phyloP scores from a whole-genome alignment of 163 green algal genomes.

The Chlamydomonas reinhardtii region DNA sequence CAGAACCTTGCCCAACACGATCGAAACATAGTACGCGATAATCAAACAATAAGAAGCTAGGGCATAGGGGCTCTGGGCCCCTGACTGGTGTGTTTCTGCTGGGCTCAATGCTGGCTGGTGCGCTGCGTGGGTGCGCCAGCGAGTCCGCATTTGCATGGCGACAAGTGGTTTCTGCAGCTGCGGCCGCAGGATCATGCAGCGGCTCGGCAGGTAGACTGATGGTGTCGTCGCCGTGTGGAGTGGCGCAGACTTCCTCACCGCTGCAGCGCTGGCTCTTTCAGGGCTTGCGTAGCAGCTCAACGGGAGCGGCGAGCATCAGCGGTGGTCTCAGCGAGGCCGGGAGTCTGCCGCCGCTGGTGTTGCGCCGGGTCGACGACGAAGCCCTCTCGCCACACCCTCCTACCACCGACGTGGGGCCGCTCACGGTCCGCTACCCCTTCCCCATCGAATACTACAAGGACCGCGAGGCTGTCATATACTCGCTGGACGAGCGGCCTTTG shows the following conservation, averaged over 20 bases:
- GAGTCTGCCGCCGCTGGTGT: background rate
- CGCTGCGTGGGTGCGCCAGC: background rate
- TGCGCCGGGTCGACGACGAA: slow-evolving; percentile 24
- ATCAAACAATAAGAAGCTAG: too few relatives aligned
- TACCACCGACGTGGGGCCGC: slow-evolving; percentile 4
- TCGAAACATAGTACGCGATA: too few relatives aligned
- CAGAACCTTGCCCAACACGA: too few relatives aligned
- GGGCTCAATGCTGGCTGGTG: background rate
- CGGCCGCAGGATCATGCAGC: background rate
- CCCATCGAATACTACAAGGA: slow-evolving; percentile 62
- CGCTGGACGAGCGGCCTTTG: slow-evolving; percentile 59
- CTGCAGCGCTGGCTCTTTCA: too few relatives aligned
- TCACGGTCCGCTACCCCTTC: slow-evolving; percentile 61
- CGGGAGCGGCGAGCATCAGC: background rate
- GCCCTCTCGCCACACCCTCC: slow-evolving; percentile 38
- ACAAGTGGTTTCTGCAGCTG: background rate
- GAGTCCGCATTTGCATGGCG: background rate
- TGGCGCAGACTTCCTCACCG: too few relatives aligned
- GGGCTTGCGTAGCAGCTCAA: background rate
- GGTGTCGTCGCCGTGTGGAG: background rate
- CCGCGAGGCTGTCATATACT: slow-evolving; percentile 60
- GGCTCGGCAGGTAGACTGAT: background rate
- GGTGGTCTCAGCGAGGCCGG: too few relatives aligned
- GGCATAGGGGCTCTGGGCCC: too few relatives aligned
- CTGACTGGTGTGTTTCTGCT: too few relatives aligned